Evolutionary conservation across 2,329 filamentous ascomycete species (phyloP), one percentile per base, ranked within the genome.

Genomic region (Ceratocystis variospora): DNA sequence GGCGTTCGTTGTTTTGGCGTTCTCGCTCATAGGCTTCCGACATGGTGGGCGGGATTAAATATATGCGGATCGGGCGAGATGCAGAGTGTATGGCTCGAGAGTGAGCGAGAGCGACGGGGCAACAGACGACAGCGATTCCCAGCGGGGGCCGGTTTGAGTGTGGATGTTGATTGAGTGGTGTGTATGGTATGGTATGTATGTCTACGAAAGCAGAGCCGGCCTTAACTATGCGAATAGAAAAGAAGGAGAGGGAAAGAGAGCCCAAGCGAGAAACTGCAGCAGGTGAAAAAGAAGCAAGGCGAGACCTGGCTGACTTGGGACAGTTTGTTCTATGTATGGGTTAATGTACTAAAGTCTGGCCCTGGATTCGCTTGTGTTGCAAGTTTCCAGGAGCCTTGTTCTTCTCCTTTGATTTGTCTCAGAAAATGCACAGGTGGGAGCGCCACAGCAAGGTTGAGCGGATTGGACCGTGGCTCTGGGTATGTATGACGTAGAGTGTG

Each of bases 1-100:
- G 88, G 71, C 93, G 91, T 71, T 89, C 86, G 78, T 97, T 96
- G 79, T 99, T 99, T 77, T 99, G 94, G 74, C 84, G 82, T 78
- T 90, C 87, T 75, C 87, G 87, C 78, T 90, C 87, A 78, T 88
- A 90, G 70, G 87, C 82, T 75, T 90, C 87, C 61, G 87, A 87
- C 87, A 90, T 90, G 70, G 68, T 75, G 41, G 48, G 59, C 33
- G 46, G 61, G 33, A 37, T 37, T 2, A 37, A 37, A 10, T 37
- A 8, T 37, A 37, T 7, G 10, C 3, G 33, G 8, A 8, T 8
- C 2, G 33, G 33, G 10, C 33, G 33, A 12, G 61, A 25, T n/a
- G 45, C 22, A 45, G 17, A 25, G n/a, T 33, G 25, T 22, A 22
- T 10, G 37, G 37, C 8, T 12, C 8, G 33, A 22, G 59, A 17